Evolutionary conservation across 768 basidiomycete species (phyloP), one percentile per base, ranked within the genome.

Genomic region (Leccinellum luteum): DNA sequence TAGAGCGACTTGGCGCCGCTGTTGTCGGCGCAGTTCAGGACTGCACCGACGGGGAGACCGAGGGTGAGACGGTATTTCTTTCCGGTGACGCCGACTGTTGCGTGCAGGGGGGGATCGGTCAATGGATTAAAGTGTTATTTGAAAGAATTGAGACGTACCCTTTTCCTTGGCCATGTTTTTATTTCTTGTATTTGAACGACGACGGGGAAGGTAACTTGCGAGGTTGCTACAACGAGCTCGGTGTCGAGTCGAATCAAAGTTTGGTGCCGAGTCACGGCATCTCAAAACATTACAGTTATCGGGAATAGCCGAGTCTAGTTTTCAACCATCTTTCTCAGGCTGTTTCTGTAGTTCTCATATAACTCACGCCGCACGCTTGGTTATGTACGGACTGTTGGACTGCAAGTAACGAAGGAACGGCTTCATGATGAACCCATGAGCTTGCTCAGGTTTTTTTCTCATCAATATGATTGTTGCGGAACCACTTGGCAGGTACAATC

Each of bases 11-110:
- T 99, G 65, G 96, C 97, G 64, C 97, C 97, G 71, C 91, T 93
- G 87, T 99, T 99, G 82, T 99, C 97, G 51, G 94, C 94, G 77
- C 97, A 97, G 76, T 96, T 96, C 72, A 97, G 80, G 62, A 97
- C 94, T 65, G 94, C 94, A 64, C 92, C 93, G 63, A 91, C 90
- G 60, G 92, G 94, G 53, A 95, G 88, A 91, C 90, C 92, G 63
- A 92, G 85, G 49, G 90, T 95, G 81, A 98, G 81, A 68, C 94
- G 87, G 85, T 89, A 98, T 79, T 98, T 99, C 79, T 91, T 94
- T 73, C 96, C 96, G 69, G 93, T 84, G 62, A 88, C 84, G 68
- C 77, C 76, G 62, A 77, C 79, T 81, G 66, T 64, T 63, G 53
- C 3, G 28, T 6, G 28, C 28, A 17, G 17, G 55, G 17, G 55